Conservation (phyloP, 1,139 yeast genomes). For the Kluyveromyces marxianus region DNA sequence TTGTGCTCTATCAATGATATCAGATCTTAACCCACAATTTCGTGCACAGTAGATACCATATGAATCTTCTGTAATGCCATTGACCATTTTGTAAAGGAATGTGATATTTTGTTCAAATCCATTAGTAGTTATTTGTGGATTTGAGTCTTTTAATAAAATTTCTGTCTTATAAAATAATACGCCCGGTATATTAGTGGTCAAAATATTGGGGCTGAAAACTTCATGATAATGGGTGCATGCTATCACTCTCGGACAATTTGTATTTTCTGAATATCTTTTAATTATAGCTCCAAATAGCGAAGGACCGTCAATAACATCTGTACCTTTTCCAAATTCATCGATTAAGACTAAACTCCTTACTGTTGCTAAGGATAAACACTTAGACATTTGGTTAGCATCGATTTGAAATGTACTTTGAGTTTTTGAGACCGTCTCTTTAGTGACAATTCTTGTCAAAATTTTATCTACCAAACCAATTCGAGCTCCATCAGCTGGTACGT, state of each 20-base stretch:
- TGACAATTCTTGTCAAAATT: constrained; percentile 36
- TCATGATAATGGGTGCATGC: constrained; percentile 42
- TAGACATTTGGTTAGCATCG: constrained; percentile 40
- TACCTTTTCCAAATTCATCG: constrained; percentile 49
- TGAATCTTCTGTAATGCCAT: constrained; percentile 32
- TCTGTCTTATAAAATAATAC: constrained; percentile 28
- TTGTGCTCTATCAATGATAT: constrained; percentile 30
- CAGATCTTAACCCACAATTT: constrained; percentile 30
- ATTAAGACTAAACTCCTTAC: constrained; percentile 35
- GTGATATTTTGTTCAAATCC: constrained; percentile 18
- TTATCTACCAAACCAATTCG: constrained; percentile 39
- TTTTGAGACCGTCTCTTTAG: constrained; percentile 38
- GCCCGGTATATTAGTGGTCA: constrained; percentile 13
- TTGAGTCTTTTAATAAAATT: constrained; percentile 14
- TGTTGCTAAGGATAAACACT: constrained; percentile 34
- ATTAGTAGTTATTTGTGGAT: not conserved
- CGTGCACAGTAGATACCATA: constrained; percentile 37
- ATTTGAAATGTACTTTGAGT: constrained; percentile 40
- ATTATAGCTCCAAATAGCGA: constrained; percentile 37
- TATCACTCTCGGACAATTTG: constrained; percentile 30
- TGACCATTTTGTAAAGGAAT: constrained; percentile 30
- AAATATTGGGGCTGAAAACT: constrained; percentile 26
- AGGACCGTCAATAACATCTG: constrained; percentile 40
- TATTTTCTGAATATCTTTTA: constrained; percentile 18
- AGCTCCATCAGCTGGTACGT: constrained; percentile 40